Percentiles rank a stretch among this genome's conserved stretches.
phyloP scores from a whole-genome alignment of 768 basidiomycete genomes.

The Kwoniella bestiolae region DNA sequence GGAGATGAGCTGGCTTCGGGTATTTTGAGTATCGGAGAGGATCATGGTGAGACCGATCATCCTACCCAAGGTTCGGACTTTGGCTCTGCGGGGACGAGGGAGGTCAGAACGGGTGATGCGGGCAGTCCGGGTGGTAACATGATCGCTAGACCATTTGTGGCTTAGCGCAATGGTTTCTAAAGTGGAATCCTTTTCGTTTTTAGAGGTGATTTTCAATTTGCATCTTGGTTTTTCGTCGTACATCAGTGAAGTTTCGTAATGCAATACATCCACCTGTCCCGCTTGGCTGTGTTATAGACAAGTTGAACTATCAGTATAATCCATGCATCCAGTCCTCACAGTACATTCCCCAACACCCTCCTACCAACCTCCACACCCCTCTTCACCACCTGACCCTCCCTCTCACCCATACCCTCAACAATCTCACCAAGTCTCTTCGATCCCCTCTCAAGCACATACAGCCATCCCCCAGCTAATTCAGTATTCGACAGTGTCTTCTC shows the following conservation, averaged over 20 bases:
- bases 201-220: too few species aligned
- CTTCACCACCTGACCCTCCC: constrained; percentile 61
- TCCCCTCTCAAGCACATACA: constrained; percentile 66
- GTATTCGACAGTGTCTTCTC: constrained; percentile 71
- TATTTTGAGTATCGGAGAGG: neutral
- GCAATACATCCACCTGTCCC: neutral
- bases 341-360: constrained; percentile 64
- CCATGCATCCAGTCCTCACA: neutral
- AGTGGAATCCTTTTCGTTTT: too few species aligned
- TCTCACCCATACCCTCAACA: constrained; percentile 45
- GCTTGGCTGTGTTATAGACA: neutral
- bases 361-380: constrained; percentile 73
- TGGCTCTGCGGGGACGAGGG: too few species aligned
- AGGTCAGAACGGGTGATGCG: too few species aligned
- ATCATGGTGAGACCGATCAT: neutral
- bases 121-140: too few species aligned
- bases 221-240: too few species aligned
- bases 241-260: too few species aligned
- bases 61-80: too few species aligned
- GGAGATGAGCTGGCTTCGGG: neutral
- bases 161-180: neutral
- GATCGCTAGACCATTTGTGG: neutral
- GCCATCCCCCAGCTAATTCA: constrained; percentile 72
- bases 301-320: neutral
- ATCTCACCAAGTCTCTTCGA: constrained; percentile 15